Base-by-base conservation (phyloP, 1,284 basidiomycete species). In the Peniophora sp. region DNA sequence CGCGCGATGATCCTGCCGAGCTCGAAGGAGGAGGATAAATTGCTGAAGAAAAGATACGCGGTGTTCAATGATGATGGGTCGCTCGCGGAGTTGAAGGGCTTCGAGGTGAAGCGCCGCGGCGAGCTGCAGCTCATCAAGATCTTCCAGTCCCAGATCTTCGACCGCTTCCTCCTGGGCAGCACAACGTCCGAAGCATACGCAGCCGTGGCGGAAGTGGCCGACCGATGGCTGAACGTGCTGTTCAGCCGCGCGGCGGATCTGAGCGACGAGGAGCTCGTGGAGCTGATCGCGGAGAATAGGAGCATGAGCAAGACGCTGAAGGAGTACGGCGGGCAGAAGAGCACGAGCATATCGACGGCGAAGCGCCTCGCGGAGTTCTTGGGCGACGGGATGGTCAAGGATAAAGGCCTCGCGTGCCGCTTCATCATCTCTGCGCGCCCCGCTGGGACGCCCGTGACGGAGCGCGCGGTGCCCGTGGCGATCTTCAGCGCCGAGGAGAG, bases 61-160 rank as follows among this genome's bases (percentile, higher is more conserved):
- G 97, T 99, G n/a, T 99, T 99, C 75, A 96, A 99, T 62, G 91
- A 94, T 57, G 96, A 99, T 62, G 97, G 97, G 1, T 91, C 90
- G 14, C 78, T 99, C 2, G 97, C 97, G 2, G 97, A 99, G 65
- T 73, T 99, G 60, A 99, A 99, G 64, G 97, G 97, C 0, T 99
- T 99, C 70, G 97, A 99, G 65, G 95, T 99, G 57, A 99, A 99
- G 69, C 89, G 97, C 52, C 82, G 97, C 49, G 97, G 97, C 44
- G 97, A 99, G 67, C 76, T 99, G 49, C 97, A 99, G 63, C 84
- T 99, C 62, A 97, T 99, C 85, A 99, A 99, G 72, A 97, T 96
- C 60, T 99, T 99, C 79, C 97, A 99, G 66, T 93, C 92, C 5
- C 92, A 97, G 62, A 93, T 99, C 62, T 99, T 99, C 66, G 94